phyloP scores from a whole-genome alignment of 371 early-diverging fungal species.

The Lichtheimia ornata region DNA sequence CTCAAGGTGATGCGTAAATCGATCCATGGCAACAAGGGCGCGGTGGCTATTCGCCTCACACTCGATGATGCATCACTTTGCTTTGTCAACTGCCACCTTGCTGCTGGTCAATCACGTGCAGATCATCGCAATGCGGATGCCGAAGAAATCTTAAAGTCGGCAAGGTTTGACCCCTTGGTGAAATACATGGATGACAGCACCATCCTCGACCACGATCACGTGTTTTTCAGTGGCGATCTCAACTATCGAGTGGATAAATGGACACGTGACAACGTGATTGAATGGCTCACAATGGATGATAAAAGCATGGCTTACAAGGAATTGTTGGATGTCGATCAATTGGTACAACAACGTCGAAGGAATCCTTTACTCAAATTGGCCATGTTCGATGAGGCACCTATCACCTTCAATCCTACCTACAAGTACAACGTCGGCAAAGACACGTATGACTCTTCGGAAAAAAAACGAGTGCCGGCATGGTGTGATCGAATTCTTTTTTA shows the following conservation, averaged over 20 bases:
- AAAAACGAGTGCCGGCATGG: conserved; percentile 81
- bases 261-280: conserved; percentile 56
- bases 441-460: conserved; percentile 78
- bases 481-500: conserved; percentile 80
- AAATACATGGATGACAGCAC: conserved; percentile 60
- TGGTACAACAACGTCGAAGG: conserved; percentile 50
- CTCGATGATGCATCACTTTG: conserved; percentile 79
- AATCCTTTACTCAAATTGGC: conserved; percentile 62
- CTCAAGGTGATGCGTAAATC: conserved; percentile 65
- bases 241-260: conserved; percentile 77
- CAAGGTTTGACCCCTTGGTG: conserved; percentile 63
- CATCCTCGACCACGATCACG: conserved; percentile 74
- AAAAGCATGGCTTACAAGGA: conserved; percentile 22
- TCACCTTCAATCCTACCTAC: conserved; percentile 83
- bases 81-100: conserved; percentile 87
- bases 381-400: conserved; percentile 64
- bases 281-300: conserved; percentile 35
- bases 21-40: conserved; percentile 88
- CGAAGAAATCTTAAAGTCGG: conserved; percentile 69
- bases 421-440: conserved; percentile 78
- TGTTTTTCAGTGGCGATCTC: conserved; percentile 79
- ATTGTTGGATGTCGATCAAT: conserved; percentile 66
- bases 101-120: conserved; percentile 80
- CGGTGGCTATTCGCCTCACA: conserved; percentile 73
- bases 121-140: conserved; percentile 76